phyloP scores from a whole-genome alignment of 2,329 filamentous ascomycete genomes.

The Coniochaeta sp. region DNA sequence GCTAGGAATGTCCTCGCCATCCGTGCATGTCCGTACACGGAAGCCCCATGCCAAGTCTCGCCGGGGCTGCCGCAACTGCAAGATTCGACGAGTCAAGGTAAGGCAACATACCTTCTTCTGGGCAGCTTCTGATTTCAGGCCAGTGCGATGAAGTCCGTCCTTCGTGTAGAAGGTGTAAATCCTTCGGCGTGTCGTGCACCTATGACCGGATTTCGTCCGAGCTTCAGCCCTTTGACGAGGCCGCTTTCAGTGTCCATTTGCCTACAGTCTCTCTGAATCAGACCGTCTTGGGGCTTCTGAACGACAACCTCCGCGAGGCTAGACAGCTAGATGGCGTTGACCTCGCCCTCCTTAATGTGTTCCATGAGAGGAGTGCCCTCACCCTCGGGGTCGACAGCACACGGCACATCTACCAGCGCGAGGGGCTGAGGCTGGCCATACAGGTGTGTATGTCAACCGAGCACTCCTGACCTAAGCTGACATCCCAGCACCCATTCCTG shows the following conservation, averaged over 20 bases:
- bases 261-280: constrained; percentile 11
- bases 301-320: constrained; percentile 12
- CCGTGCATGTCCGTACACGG: constrained; percentile 14
- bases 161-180: constrained; percentile 37
- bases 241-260: constrained; percentile 12
- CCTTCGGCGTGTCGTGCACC: constrained; percentile 40
- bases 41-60: constrained; percentile 44
- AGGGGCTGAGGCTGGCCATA: constrained; percentile 29
- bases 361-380: constrained; percentile 32
- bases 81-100: constrained; percentile 46
- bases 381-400: constrained; percentile 27
- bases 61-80: constrained; percentile 49
- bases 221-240: constrained; percentile 23
- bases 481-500: constrained; percentile 37
- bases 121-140: neutral
- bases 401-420: constrained; percentile 25
- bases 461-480: neutral
- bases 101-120: constrained; percentile 9
- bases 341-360: constrained; percentile 30
- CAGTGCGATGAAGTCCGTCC: constrained; percentile 49
- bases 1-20: neutral
- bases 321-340: constrained; percentile 21
- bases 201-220: constrained; percentile 27
- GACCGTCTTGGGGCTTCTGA: constrained; percentile 12
- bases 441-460: constrained; percentile 22